phyloP scores from a whole-genome alignment of 2,329 filamentous ascomycete genomes.

The Cladosporium velox region DNA sequence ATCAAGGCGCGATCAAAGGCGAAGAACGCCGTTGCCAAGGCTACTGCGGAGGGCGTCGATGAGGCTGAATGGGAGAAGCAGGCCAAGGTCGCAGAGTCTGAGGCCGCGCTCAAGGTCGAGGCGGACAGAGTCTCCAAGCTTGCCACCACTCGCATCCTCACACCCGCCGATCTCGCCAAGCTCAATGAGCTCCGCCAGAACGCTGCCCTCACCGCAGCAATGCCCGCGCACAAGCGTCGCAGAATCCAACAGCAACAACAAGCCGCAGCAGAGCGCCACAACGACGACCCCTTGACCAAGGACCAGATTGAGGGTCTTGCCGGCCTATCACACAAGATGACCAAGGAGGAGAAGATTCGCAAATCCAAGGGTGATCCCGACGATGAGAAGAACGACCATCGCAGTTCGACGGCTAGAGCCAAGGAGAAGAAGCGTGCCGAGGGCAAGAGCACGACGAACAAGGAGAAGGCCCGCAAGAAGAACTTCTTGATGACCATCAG shows the following conservation, averaged over 20 bases:
- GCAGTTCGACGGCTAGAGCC: constrained; percentile 78
- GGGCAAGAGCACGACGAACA: constrained; percentile 96
- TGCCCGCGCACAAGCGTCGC: constrained; percentile 48
- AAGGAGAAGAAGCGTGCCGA: constrained; percentile 84
- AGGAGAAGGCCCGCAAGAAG: constrained; percentile 95
- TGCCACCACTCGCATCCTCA: constrained; percentile 91
- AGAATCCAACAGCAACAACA: constrained; percentile 34
- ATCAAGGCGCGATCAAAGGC: constrained; percentile 14
- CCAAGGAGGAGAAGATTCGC: constrained; percentile 85
- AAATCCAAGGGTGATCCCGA: constrained; percentile 81
- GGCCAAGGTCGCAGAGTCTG: constrained; percentile 33
- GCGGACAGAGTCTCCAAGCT: constrained; percentile 61
- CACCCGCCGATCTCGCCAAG: constrained; percentile 93
- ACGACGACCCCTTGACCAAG: constrained; percentile 86
- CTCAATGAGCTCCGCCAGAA: constrained; percentile 81
- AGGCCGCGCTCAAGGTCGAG: constrained; percentile 33
- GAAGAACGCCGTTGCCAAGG: constrained; percentile 24
- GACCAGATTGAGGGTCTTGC: constrained; percentile 88
- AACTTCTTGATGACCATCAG: constrained; percentile 98
- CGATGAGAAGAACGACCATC: constrained; percentile 66
- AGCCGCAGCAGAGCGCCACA: constrained; percentile 53
- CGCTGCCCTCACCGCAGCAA: constrained; percentile 66
- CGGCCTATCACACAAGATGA: constrained; percentile 73
- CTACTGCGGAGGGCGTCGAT: constrained; percentile 8
- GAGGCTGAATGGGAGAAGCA: constrained; percentile 30